These are phyloP conservation scores for Solanum microdontum DNA, from an alignment of 257 asterid species.

Conservation along the genomic window DNA sequence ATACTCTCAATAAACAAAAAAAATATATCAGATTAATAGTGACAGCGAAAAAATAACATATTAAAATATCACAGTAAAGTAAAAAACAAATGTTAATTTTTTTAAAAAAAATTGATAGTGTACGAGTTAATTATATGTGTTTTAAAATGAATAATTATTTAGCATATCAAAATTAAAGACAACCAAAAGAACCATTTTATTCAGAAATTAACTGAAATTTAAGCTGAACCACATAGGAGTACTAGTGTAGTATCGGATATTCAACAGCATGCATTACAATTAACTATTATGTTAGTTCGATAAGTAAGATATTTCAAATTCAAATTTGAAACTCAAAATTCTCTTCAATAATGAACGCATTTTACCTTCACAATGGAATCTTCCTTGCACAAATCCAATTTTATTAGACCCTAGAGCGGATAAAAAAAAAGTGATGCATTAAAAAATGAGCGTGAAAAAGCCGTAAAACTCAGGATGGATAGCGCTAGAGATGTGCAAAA, in stretches of 20 bases:
- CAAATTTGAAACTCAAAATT: neutral
- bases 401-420: neutral
- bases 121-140: neutral
- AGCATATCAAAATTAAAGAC: neutral
- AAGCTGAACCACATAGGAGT: neutral
- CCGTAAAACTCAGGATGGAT: constrained; percentile 63
- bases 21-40: neutral
- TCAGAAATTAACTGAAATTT: neutral
- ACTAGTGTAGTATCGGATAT: neutral
- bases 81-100: neutral
- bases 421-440: neutral
- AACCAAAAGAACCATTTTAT: neutral
- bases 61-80: neutral
- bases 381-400: neutral
- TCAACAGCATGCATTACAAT: neutral
- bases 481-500: constrained; percentile 24
- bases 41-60: neutral
- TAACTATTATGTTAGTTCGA: neutral
- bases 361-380: neutral
- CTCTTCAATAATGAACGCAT: neutral
- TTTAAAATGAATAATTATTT: neutral
- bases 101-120: neutral
- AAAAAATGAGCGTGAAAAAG: constrained; percentile 10
- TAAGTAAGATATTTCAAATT: neutral
- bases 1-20: neutral